phyloP scores from a whole-genome alignment of 169 alveolate genomes.

The Ophryocystis elektroscirrha region DNA sequence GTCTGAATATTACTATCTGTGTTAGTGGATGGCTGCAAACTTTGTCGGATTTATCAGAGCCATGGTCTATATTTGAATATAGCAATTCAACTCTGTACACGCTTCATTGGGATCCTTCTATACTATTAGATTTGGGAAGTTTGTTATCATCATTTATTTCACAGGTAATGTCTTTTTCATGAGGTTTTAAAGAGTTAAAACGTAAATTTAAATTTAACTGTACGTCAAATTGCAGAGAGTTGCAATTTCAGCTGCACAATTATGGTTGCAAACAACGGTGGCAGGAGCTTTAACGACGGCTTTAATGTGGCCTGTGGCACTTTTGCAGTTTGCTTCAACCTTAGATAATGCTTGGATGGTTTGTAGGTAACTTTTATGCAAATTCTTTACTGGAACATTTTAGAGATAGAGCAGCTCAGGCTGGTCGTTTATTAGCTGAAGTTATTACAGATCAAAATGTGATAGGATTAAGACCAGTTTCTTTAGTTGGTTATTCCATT shows the following conservation, averaged over 20 bases:
- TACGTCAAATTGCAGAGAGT: constrained; percentile 29
- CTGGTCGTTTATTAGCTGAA: constrained; percentile 57
- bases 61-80: too few species aligned
- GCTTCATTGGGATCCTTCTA: too few species aligned
- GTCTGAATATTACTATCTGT: too few species aligned
- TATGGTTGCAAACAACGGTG: constrained; percentile 35
- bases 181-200: too few species aligned
- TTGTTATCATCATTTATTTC: too few species aligned
- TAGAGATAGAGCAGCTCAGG: constrained; percentile 55
- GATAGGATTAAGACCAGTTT: constrained; percentile 63
- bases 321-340: constrained; percentile 51
- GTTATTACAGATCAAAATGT: constrained; percentile 41
- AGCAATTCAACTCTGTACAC: too few species aligned
- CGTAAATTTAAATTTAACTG: too few species aligned
- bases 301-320: constrained; percentile 49
- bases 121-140: too few species aligned
- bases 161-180: too few species aligned
- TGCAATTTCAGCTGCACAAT: constrained; percentile 37
- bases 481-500: constrained; percentile 60
- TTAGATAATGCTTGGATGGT: constrained; percentile 61
- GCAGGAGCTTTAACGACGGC: constrained; percentile 34
- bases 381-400: constrained; percentile 6
- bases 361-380: too few species aligned
- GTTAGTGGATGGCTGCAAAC: too few species aligned
- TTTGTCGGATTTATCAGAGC: too few species aligned